Evolutionary conservation across 441 rosid genomes (phyloP).

Genomic region (Populus hybrid): DNA sequence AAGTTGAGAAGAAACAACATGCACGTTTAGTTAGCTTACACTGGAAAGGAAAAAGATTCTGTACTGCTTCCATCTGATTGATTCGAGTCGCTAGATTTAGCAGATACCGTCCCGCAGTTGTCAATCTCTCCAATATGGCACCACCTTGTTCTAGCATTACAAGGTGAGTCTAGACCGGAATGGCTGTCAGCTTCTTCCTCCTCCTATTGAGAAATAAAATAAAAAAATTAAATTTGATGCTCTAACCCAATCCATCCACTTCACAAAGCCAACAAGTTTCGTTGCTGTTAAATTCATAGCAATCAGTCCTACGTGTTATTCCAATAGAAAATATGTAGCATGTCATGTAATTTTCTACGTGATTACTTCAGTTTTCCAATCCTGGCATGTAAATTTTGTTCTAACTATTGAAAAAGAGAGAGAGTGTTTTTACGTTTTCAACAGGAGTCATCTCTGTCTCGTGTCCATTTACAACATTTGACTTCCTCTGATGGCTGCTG

Average conservation of each 20-base stretch:
- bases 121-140: constrained; percentile 20
- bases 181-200: constrained; percentile 19
- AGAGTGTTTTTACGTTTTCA: constrained; percentile 11
- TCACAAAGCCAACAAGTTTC: too few relatives aligned
- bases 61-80: constrained; percentile 47
- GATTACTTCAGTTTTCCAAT: background rate
- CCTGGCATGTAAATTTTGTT: background rate
- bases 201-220: constrained; percentile 16
- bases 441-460: constrained; percentile 9
- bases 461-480: background rate
- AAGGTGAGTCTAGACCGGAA: constrained; percentile 13
- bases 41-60: constrained; percentile 75
- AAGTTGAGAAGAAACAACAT: background rate
- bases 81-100: constrained; percentile 41
- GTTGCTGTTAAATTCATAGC: too few relatives aligned
- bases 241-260: background rate
- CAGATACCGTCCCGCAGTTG: constrained; percentile 21
- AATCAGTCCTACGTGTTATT: too few relatives aligned
- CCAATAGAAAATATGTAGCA: too few relatives aligned
- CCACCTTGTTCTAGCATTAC: constrained; percentile 9
- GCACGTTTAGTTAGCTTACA: constrained; percentile 35
- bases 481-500: constrained; percentile 5
- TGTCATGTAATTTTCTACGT: background rate
- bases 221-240: too few relatives aligned
- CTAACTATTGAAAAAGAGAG: background rate